Percentiles rank a stretch among this genome's conserved stretches.
These are phyloP conservation scores for Jamesozyma jinghongensis DNA, from an alignment of 805 yeast genomes.

Conservation along the genomic window DNA sequence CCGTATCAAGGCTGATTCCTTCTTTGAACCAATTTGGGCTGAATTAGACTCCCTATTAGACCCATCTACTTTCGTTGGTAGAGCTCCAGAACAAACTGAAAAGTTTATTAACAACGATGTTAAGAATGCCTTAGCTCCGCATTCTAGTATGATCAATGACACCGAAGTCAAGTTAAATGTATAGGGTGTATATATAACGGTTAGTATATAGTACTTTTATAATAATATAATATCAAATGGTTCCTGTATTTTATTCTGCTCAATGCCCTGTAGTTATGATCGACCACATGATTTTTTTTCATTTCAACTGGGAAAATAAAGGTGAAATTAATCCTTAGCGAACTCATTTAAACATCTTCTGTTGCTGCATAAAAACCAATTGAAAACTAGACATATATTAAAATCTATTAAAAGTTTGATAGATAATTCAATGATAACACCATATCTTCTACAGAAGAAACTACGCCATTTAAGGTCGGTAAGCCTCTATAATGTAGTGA, in stretches of 20 bases:
- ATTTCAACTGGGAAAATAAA: no score
- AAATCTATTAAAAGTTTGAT: no score
- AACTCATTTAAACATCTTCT: no score
- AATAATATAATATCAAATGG: neutral
- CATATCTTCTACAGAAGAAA: conserved; percentile 13
- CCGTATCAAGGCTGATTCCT: conserved; percentile 65
- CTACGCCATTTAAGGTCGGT: conserved; percentile 24
- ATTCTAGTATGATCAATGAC: conserved; percentile 45
- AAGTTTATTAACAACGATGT: conserved; percentile 84
- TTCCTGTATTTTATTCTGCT: no score
- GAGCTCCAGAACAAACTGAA: conserved; percentile 97
- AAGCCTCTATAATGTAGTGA: conserved; percentile 13
- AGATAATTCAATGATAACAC: conserved; percentile 7
- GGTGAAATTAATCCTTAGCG: no score
- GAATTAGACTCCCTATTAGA: conserved; percentile 76
- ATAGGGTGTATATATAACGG: no score
- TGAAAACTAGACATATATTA: no score
- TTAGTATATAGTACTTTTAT: no score
- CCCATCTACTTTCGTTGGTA: conserved; percentile 92
- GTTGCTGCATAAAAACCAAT: no score
- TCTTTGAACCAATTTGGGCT: conserved; percentile 81
- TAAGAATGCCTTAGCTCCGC: conserved; percentile 68
- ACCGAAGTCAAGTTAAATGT: conserved; percentile 76
- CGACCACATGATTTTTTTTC: no score
- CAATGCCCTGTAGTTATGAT: no score